Percentiles rank a stretch among this genome's conserved stretches.
These are phyloP conservation scores for Colletotrichum spinosum DNA, from an alignment of 2,329 filamentous ascomycete genomes.

Conservation along the genomic window DNA sequence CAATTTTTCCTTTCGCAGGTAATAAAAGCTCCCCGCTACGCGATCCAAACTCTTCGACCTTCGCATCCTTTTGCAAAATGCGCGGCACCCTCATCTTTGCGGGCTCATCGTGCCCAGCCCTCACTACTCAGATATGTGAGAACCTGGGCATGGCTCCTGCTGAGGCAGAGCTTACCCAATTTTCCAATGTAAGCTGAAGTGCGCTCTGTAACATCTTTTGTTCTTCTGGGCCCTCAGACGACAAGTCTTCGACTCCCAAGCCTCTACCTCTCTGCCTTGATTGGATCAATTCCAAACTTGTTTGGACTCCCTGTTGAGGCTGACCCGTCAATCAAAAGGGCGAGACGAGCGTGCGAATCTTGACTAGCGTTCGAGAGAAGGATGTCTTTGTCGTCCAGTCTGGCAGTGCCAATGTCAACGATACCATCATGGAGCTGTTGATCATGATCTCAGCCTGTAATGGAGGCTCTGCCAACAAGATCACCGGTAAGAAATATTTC, in stretches of 20 bases:
- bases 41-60: slow-evolving; percentile 41
- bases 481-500: slow-evolving; percentile 77
- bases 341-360: slow-evolving; percentile 76
- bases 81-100: slow-evolving; percentile 76
- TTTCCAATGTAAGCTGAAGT: slow-evolving; percentile 71
- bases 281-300: slow-evolving; percentile 34
- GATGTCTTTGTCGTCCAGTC: slow-evolving; percentile 99
- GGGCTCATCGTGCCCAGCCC: slow-evolving; percentile 74
- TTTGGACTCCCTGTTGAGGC: slow-evolving; percentile 42
- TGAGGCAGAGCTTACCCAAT: slow-evolving; percentile 74
- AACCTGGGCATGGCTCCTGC: slow-evolving; percentile 75
- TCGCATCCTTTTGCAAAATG: slow-evolving; percentile 56
- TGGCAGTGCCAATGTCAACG: slow-evolving; percentile 94
- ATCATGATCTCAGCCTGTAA: slow-evolving; percentile 99
- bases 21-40: slow-evolving; percentile 42
- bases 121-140: slow-evolving; percentile 75
- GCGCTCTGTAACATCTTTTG: slow-evolving; percentile 19
- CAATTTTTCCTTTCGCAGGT: slow-evolving; percentile 35
- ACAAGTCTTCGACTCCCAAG: slow-evolving; percentile 23
- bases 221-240: slow-evolving; percentile 21
- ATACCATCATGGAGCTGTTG: slow-evolving; percentile 98
- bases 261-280: slow-evolving; percentile 33
- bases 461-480: slow-evolving; percentile 94
- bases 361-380: slow-evolving; percentile 89
- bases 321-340: slow-evolving; percentile 60